These are phyloP conservation scores for Elongisporangium anandrum DNA, from an alignment of 352 stramenopile genomes.

Conservation along the genomic window DNA sequence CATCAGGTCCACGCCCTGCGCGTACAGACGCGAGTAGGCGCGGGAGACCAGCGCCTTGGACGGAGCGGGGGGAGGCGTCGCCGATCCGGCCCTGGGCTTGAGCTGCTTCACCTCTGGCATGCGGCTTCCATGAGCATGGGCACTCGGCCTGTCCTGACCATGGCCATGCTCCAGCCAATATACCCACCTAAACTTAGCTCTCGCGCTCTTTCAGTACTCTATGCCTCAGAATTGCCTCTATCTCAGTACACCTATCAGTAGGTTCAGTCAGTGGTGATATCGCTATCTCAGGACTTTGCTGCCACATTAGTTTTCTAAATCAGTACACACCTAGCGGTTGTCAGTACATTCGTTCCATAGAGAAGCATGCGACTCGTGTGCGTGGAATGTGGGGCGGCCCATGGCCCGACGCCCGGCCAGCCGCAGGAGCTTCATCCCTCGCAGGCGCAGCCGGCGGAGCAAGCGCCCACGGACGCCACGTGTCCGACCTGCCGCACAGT, in stretches of 20 bases:
- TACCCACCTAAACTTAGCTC: not conserved
- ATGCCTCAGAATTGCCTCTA: not conserved
- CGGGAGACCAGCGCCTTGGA: not conserved
- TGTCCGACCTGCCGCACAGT: slow-evolving; percentile 40
- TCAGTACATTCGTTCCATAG: not conserved
- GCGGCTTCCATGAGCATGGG: not conserved
- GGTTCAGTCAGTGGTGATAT: not conserved
- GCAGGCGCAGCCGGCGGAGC: not conserved
- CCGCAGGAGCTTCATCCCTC: not conserved
- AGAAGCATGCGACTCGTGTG: slow-evolving; percentile 27
- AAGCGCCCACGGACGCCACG: not conserved
- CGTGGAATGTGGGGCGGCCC: slow-evolving; percentile 18
- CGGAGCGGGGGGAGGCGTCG: not conserved
- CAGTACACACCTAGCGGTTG: not conserved
- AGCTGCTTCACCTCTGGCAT: not conserved
- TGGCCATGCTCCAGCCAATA: not conserved
- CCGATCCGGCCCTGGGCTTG: not conserved
- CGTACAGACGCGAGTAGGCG: slow-evolving; percentile 51
- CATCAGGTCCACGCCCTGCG: slow-evolving; percentile 43
- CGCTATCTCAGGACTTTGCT: not conserved
- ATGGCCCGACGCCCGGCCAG: not conserved
- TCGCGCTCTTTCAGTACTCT: not conserved
- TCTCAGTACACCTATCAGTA: not conserved
- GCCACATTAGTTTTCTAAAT: not conserved
- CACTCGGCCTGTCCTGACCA: not conserved